A percentile compares a stretch with the other conserved stretches of the same genome.
Conservation (phyloP, 2,329 filamentous ascomycete species). For the Fusarium drepaniforme region DNA sequence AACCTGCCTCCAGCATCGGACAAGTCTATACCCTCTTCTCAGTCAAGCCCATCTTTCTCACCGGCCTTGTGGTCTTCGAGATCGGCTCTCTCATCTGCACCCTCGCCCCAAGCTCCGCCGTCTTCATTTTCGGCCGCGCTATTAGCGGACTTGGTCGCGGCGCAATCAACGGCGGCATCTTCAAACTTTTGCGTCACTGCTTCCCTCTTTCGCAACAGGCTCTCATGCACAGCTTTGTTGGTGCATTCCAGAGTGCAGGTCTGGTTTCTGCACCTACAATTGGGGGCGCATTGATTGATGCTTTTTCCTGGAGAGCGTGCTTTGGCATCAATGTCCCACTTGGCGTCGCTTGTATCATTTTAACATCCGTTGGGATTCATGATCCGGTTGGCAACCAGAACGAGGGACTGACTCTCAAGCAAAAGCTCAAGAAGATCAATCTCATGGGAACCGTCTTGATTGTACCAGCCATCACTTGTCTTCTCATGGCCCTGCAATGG, state of each 20-base stretch:
- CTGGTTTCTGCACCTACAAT: conserved; percentile 38
- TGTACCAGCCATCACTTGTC: conserved; percentile 31
- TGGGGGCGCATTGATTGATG: conserved; percentile 34
- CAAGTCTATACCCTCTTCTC: conserved; percentile 48
- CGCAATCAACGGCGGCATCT: conserved; percentile 39
- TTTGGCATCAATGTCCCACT: conserved; percentile 40
- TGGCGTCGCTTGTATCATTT: conserved; percentile 23
- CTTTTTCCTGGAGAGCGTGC: conserved; percentile 40
- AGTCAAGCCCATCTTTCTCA: conserved; percentile 45
- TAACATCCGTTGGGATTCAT: conserved; percentile 35
- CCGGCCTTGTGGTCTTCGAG: conserved; percentile 47
- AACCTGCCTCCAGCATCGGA: conserved; percentile 37
- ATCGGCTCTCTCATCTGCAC: conserved; percentile 51
- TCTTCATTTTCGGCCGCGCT: conserved; percentile 53
- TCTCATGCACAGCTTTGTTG: conserved; percentile 35
- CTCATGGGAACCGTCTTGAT: conserved; percentile 24
- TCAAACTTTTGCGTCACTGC: conserved; percentile 39
- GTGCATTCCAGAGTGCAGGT: conserved; percentile 30
- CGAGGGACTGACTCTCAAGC: conserved; percentile 9
- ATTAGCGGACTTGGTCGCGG: conserved; percentile 50
- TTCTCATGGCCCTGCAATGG: conserved; percentile 43
- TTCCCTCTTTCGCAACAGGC: conserved; percentile 39
- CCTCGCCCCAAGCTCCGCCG: conserved; percentile 48
- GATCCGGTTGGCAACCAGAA: conserved; percentile 8
- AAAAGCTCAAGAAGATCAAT: conserved; percentile 35